phyloP scores from a whole-genome alignment of 225 moss, liverwort and hornwort species.

The Takakia lepidozioides region DNA sequence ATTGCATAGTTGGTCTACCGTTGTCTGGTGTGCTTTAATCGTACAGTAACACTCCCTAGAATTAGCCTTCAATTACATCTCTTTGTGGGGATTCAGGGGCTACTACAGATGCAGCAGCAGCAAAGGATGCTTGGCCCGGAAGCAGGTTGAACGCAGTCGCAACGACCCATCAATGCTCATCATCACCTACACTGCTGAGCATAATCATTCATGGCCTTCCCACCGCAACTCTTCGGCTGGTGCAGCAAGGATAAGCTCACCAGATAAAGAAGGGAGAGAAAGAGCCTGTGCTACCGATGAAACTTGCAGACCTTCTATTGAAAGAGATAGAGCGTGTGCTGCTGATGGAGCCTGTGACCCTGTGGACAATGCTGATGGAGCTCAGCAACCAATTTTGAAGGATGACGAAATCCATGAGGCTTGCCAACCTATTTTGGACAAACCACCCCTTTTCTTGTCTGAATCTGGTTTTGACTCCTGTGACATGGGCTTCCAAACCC shows the following conservation, averaged over 20 bases:
- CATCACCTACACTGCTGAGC: conserved; percentile 47
- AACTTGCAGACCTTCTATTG: conserved; percentile 7
- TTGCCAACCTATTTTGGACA: too few relatives aligned
- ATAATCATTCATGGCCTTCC: conserved; percentile 48
- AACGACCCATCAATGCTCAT: conserved; percentile 45
- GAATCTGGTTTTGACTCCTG: too few relatives aligned
- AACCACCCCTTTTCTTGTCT: too few relatives aligned
- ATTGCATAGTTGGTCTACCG: too few relatives aligned
- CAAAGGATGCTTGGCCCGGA: conserved; percentile 44
- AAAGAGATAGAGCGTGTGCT: conserved; percentile 7
- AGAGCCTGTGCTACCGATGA: neutral
- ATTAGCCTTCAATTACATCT: neutral
- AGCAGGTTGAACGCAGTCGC: conserved; percentile 49
- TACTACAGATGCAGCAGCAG: conserved; percentile 49
- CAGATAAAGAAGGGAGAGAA: conserved; percentile 29
- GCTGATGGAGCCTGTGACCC: too few relatives aligned
- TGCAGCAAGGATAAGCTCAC: conserved; percentile 25
- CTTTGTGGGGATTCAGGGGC: conserved; percentile 16
- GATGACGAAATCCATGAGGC: too few relatives aligned
- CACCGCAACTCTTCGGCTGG: conserved; percentile 38
- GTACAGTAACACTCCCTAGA: too few relatives aligned
- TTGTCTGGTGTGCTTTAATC: too few relatives aligned
- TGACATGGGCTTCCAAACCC: too few relatives aligned
- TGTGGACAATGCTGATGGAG: too few relatives aligned
- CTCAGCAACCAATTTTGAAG: too few relatives aligned